A percentile compares a stretch with the other conserved stretches of the same genome.
These are phyloP conservation scores for Lactarius evosmus DNA, from an alignment of 768 basidiomycete species.

Conservation along the genomic window DNA sequence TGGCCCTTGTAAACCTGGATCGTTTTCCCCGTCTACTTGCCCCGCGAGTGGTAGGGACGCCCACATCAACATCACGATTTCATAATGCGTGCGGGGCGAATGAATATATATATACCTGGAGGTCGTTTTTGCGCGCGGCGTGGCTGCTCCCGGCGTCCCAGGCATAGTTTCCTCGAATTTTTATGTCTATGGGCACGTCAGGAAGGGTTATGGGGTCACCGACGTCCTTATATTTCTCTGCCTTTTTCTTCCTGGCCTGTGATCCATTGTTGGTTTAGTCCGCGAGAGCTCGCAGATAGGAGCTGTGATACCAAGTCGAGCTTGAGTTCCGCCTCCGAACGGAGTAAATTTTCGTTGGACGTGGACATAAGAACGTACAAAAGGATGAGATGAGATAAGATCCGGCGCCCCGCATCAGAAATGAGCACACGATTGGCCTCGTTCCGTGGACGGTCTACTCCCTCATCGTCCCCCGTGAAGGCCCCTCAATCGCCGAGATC, in stretches of 20 bases:
- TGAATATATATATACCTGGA: slow-evolving; percentile 64
- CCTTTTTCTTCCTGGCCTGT: slow-evolving; percentile 68
- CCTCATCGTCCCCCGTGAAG: slow-evolving; percentile 60
- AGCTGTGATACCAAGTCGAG: slow-evolving; percentile 48
- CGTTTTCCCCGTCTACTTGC: slow-evolving; percentile 81
- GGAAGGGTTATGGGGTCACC: slow-evolving; percentile 77
- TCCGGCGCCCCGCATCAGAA: neutral
- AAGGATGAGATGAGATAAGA: neutral
- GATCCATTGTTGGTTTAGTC: slow-evolving; percentile 9
- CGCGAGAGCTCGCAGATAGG: neutral
- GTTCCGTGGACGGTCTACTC: slow-evolving; percentile 77
- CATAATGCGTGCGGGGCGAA: too few species aligned
- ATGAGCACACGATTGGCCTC: slow-evolving; percentile 67
- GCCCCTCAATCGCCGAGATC: slow-evolving; percentile 39
- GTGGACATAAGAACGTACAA: too few species aligned
- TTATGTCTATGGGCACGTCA: slow-evolving; percentile 71
- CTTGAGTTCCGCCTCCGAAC: slow-evolving; percentile 48
- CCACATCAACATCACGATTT: slow-evolving; percentile 6
- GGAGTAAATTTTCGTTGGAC: slow-evolving; percentile 16
- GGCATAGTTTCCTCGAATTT: slow-evolving; percentile 59
- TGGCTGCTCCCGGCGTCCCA: slow-evolving; percentile 91
- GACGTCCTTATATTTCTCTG: slow-evolving; percentile 61
- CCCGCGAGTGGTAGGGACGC: neutral
- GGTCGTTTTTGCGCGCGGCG: slow-evolving; percentile 65
- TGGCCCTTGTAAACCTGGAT: slow-evolving; percentile 81